Evolutionary conservation across 768 basidiomycete genomes (phyloP), one percentile per base, ranked within the genome.

Genomic region (Nidularia pulvinata): DNA sequence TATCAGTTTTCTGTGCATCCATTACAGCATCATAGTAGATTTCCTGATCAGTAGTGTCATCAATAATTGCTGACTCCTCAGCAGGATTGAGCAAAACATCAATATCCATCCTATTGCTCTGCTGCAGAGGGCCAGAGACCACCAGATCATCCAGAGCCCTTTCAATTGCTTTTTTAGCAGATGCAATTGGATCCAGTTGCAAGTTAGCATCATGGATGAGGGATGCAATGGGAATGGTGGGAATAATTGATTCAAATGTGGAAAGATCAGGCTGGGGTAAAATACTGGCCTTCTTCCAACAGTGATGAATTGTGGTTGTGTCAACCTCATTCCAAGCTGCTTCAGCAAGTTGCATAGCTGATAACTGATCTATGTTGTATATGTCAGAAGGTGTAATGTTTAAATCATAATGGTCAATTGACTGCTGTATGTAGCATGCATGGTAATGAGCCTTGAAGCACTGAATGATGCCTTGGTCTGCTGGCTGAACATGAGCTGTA

Each of bases 391-490:
- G 58, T 16, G 62, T 63, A 30, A 59, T 39, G 36, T 54, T 59
- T 37, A 19, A 34, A 35, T 65, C 58, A 47, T 67, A 61, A 9
- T 48, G 55, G 50, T 68, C 59, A 43, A 69, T 54, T 16, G 69
- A 59, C 11, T 55, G 60, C 10, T 54, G 42, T 52, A 64, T 64
- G 51, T 61, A 67, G 1, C 48, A 44, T 3, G 55, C 49, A 19
- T 52, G 50, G 37, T 71, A 73, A 14, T 72, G 61, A 1, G 69
- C 65, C 37, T 67, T 65, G 55, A 68, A 67, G 54, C 57, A 61
- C 16, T 51, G 30, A 16, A 71, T 71, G 33, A 72, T 64, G 0
- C 66, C 67, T 6, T 60, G 55, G 46, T 72, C 64, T 14, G 56
- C 61, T 14, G 66, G 66, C 46, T 72, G 70, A 5, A 71, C 46